phyloP scores from a whole-genome alignment of 768 basidiomycete species.

The Crassisporium funariophilum region DNA sequence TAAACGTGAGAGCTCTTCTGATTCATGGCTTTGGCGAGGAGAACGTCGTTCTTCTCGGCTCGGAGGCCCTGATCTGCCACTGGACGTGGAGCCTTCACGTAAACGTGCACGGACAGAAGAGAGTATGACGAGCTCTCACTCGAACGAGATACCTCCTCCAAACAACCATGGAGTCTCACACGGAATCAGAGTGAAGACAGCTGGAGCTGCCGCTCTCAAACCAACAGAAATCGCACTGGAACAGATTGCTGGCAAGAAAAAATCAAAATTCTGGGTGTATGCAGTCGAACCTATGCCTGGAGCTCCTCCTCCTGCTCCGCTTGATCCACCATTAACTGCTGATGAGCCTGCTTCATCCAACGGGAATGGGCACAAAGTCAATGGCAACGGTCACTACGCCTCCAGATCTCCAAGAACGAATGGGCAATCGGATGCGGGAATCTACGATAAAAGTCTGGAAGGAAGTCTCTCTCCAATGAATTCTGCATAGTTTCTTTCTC shows the following conservation, averaged over 20 bases:
- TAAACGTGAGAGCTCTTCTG: slow-evolving; percentile 54
- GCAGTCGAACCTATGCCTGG: slow-evolving; percentile 72
- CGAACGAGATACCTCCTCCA: slow-evolving; percentile 41
- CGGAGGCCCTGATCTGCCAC: slow-evolving; percentile 55
- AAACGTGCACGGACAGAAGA: slow-evolving; percentile 84
- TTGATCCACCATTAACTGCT: slow-evolving; percentile 17
- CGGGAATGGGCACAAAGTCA: slow-evolving; percentile 5
- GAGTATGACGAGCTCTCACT: slow-evolving; percentile 60
- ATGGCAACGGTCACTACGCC: slow-evolving; percentile 8
- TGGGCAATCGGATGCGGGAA: slow-evolving; percentile 6
- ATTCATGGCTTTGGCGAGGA: slow-evolving; percentile 68
- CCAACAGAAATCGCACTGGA: slow-evolving; percentile 76
- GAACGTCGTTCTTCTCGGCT: slow-evolving; percentile 74
- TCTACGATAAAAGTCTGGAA: slow-evolving; percentile 29
- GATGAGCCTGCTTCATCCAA: slow-evolving; percentile 10
- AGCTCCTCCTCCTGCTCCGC: slow-evolving; percentile 18
- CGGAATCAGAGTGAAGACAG: slow-evolving; percentile 48
- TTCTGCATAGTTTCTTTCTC: slow-evolving; percentile 22
- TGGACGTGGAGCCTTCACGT: slow-evolving; percentile 50
- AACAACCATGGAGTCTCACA: slow-evolving; percentile 34
- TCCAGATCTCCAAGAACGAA: slow-evolving; percentile 8
- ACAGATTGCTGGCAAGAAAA: slow-evolving; percentile 77
- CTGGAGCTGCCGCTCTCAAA: slow-evolving; percentile 68
- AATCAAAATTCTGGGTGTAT: slow-evolving; percentile 88
- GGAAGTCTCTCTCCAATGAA: slow-evolving; percentile 45